Evolutionary conservation across 2,329 filamentous ascomycete species (phyloP), one percentile per base, ranked within the genome.

Genomic region (Pezicula rhizophila): DNA sequence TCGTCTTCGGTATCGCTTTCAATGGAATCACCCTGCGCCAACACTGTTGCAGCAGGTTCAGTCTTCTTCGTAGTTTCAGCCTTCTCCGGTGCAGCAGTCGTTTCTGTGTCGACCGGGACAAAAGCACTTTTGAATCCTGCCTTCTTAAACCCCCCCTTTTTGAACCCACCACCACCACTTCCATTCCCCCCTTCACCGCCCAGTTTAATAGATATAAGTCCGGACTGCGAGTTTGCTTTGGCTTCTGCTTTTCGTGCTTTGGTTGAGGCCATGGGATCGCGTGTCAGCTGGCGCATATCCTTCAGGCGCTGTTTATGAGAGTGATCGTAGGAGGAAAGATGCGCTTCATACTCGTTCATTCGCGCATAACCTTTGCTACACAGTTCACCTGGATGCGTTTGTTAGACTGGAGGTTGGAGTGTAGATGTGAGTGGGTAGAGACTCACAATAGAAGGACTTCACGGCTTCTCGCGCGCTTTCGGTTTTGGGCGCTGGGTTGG

Each of bases 291-390:
- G 69, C 89, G 89, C 87, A 92, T 90, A 61, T 93, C 87, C 68
- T 89, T 88, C 50, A 91, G 79, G 44, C 88, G 85, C 71, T 95
- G 90, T 66, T 90, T 91, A 69, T 99, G 93, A 60, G 88, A 87
- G 70, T 99, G 93, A 65, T 97, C 93, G 68, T 97, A 97, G 61
- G 87, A 93, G 55, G 84, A 84, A 49, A 96, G 87, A 67, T 99
- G 93, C 7, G 91, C 86, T 68, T 97, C 92, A 67, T 95, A 96
- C 66, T 97, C 92, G 64, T 95, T 92, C 77, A 95, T 92, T 48
- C 93, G 89, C 2, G 85, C 83, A 70, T 97, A 99, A 60, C 91
- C 92, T 71, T 97, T 97, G 55, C 86, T 83, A 73, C 93, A 97
- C 47, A 97, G 80, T 37, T 84, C 80, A 73, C 82, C 75, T 74